phyloP scores from a whole-genome alignment of 345 rosid species.

The Corymbia maculata region DNA sequence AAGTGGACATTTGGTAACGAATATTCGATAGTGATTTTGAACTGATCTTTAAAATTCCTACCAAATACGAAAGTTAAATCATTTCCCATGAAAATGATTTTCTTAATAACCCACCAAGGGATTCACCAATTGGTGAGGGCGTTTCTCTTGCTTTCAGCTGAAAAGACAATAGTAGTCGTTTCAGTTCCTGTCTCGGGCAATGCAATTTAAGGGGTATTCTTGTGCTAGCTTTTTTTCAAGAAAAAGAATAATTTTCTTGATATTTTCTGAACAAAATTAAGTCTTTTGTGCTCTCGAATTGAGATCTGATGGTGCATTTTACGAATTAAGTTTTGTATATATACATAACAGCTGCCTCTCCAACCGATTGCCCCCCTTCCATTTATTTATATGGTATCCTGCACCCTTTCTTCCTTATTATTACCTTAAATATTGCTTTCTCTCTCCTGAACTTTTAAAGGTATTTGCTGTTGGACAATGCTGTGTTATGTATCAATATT shows the following conservation, averaged over 20 bases:
- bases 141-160: neutral
- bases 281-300: neutral
- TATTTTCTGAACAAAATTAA: neutral
- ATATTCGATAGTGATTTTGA: neutral
- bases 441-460: neutral
- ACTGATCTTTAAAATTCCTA: neutral
- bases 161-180: neutral
- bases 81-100: accelerated
- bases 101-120: neutral
- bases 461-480: accelerated
- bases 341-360: neutral
- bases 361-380: neutral
- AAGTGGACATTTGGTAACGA: neutral
- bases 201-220: neutral
- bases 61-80: neutral
- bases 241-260: neutral
- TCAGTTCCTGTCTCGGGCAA: neutral
- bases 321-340: neutral
- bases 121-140: neutral
- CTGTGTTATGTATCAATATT: neutral
- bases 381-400: no score
- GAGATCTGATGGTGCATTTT: neutral
- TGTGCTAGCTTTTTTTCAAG: neutral
- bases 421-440: neutral
- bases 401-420: neutral